phyloP scores from a whole-genome alignment of 2,329 filamentous ascomycete genomes.

The Ceratocystis harringtonii region DNA sequence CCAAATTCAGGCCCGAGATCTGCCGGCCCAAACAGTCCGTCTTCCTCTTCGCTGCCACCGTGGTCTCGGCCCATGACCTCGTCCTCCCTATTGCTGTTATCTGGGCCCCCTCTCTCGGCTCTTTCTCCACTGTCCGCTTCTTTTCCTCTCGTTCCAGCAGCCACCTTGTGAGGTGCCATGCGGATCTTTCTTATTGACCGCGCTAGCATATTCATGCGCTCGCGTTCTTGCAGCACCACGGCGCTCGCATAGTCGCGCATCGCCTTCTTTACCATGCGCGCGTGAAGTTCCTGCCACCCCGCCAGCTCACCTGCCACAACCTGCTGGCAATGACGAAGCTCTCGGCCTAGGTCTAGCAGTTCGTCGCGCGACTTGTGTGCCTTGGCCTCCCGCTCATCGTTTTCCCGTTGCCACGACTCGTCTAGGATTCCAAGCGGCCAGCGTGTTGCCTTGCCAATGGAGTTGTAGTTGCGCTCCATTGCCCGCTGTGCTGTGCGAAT shows the following conservation, averaged over 20 bases:
- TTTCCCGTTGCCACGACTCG: slow-evolving; percentile 67
- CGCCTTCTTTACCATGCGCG: slow-evolving; percentile 57
- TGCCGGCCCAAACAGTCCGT: background rate
- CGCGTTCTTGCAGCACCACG: slow-evolving; percentile 67
- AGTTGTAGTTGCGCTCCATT: slow-evolving; percentile 63
- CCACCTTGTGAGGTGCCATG: slow-evolving; percentile 5
- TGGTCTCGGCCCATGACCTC: background rate
- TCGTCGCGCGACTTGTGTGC: slow-evolving; percentile 56
- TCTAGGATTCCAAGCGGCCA: slow-evolving; percentile 76
- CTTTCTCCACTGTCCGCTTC: background rate
- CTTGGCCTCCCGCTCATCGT: slow-evolving; percentile 72
- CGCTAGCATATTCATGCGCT: slow-evolving; percentile 64
- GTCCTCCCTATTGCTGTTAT: background rate
- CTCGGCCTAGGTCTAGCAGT: slow-evolving; percentile 57
- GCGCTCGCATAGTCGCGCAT: slow-evolving; percentile 61
- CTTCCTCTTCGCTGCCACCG: background rate
- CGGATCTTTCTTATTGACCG: slow-evolving; percentile 56
- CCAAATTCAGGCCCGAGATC: background rate
- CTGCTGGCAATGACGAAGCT: slow-evolving; percentile 83
- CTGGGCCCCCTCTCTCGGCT: background rate
- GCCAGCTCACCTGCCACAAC: slow-evolving; percentile 84
- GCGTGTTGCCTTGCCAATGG: slow-evolving; percentile 56
- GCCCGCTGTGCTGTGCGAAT: slow-evolving; percentile 61
- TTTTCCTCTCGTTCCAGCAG: background rate
- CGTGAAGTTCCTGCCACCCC: slow-evolving; percentile 83